phyloP scores from a whole-genome alignment of 78 protist genomes.

The Paulinella micropora region DNA sequence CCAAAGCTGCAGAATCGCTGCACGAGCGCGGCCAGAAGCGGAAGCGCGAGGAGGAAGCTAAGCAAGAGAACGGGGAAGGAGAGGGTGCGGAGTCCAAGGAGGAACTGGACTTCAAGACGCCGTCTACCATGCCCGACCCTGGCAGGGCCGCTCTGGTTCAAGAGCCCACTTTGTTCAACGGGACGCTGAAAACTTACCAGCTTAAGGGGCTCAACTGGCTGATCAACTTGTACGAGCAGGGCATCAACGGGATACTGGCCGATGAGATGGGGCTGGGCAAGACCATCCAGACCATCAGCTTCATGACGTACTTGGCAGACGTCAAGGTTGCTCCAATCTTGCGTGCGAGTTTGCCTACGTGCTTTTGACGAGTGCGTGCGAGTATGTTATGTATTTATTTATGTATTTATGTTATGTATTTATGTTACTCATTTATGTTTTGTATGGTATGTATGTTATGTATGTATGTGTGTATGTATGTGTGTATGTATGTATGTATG shows the following conservation, averaged over 20 bases:
- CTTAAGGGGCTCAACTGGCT: constrained; percentile 84
- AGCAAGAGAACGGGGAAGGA: neutral
- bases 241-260: constrained; percentile 80
- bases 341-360: no score
- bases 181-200: constrained; percentile 72
- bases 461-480: no score
- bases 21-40: neutral
- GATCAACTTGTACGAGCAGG: constrained; percentile 52
- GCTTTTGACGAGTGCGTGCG: no score
- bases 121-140: neutral
- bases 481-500: no score
- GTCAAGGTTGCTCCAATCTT: no score
- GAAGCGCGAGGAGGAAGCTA: neutral
- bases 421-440: no score
- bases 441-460: no score
- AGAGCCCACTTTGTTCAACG: neutral
- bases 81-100: neutral
- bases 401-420: no score
- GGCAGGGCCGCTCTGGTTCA: neutral
- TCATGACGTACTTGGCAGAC: neutral
- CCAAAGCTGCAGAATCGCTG: neutral
- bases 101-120: neutral
- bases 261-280: constrained; percentile 46
- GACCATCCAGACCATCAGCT: constrained; percentile 7
- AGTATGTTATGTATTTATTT: no score